Evolutionary conservation across 208 protist genomes (phyloP).

Genomic region (Trypanosoma caninum): DNA sequence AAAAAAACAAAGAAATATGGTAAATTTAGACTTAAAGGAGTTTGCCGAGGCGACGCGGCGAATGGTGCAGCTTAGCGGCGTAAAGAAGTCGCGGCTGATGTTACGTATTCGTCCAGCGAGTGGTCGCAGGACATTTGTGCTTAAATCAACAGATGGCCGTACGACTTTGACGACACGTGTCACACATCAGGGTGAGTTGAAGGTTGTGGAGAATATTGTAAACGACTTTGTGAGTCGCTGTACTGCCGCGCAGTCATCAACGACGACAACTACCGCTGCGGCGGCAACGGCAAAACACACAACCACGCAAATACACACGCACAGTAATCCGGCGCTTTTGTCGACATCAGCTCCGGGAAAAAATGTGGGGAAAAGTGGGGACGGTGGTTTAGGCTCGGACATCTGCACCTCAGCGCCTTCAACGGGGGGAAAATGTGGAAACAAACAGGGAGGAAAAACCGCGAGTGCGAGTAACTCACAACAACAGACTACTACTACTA

Average conservation of each 20-base stretch:
- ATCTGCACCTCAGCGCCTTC: neutral
- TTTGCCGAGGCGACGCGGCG: constrained; percentile 49
- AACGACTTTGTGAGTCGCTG: constrained; percentile 56
- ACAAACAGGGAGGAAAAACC: constrained; percentile 1
- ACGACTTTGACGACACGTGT: constrained; percentile 64
- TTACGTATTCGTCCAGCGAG: constrained; percentile 51
- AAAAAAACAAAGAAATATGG: constrained; percentile 10
- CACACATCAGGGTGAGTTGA: constrained; percentile 53
- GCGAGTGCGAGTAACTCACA: neutral
- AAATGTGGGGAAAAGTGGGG: neutral
- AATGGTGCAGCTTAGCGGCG: constrained; percentile 53
- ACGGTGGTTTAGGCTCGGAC: too few relatives aligned
- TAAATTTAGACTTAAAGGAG: constrained; percentile 59
- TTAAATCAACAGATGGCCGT: constrained; percentile 68
- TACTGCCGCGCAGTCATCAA: constrained; percentile 29
- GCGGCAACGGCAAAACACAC: too few relatives aligned
- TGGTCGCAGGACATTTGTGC: constrained; percentile 37
- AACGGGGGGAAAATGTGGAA: neutral
- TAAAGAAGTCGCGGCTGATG: constrained; percentile 66
- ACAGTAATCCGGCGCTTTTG: neutral
- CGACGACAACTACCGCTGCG: too few relatives aligned
- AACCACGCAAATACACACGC: too few relatives aligned
- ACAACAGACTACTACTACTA: constrained; percentile 11
- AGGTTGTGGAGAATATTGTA: constrained; percentile 55
- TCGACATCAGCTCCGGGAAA: neutral